These are phyloP conservation scores for Saturnispora halmiae DNA, from an alignment of 805 yeast genomes.

Conservation along the genomic window DNA sequence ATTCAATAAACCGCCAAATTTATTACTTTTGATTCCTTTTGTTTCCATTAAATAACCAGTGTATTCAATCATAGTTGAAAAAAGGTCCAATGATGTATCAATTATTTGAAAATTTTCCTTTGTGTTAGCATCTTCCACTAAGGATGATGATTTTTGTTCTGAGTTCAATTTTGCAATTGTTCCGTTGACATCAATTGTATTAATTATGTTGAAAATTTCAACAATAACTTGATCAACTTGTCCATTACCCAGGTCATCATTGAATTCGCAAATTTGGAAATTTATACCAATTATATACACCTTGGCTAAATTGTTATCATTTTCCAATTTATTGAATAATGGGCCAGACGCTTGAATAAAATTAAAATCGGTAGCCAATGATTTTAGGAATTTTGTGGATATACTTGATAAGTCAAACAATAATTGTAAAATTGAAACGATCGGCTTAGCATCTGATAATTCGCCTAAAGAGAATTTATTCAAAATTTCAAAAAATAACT, in stretches of 20 bases:
- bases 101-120: slow-evolving; percentile 45
- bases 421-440: slow-evolving; percentile 20
- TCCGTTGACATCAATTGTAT: slow-evolving; percentile 14
- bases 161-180: slow-evolving; percentile 11
- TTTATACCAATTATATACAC: slow-evolving; percentile 25
- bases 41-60: slow-evolving; percentile 19
- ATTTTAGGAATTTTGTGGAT: slow-evolving; percentile 21
- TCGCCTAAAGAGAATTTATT: slow-evolving; percentile 25
- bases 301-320: slow-evolving; percentile 14
- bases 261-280: slow-evolving; percentile 26
- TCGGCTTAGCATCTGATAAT: slow-evolving; percentile 25
- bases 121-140: slow-evolving; percentile 9
- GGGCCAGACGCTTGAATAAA: slow-evolving; percentile 9
- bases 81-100: slow-evolving; percentile 65
- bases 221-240: slow-evolving; percentile 13
- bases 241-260: slow-evolving; percentile 14
- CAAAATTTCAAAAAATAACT: slow-evolving; percentile 13
- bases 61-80: slow-evolving; percentile 66
- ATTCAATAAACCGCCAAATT: slow-evolving; percentile 22
- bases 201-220: slow-evolving; percentile 21
- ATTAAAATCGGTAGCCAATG: slow-evolving; percentile 9
- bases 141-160: too few relatives aligned
- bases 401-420: slow-evolving; percentile 26
- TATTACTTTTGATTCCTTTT: slow-evolving; percentile 1
- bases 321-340: slow-evolving; percentile 2